phyloP scores from a whole-genome alignment of 208 protist genomes.

The Borovskyia barvae region DNA sequence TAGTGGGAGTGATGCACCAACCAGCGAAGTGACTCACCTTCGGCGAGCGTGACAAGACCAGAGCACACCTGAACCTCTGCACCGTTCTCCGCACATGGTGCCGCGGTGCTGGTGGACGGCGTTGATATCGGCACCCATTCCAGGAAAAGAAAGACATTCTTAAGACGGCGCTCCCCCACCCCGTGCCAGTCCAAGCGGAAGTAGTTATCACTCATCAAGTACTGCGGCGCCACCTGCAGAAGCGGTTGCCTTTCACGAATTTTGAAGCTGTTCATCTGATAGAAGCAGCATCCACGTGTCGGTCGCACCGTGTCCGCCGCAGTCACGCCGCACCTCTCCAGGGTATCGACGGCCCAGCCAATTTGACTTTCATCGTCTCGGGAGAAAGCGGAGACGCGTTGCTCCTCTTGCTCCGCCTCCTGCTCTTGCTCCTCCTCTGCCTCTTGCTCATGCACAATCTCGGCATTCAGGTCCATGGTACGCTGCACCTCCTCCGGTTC shows the following conservation, averaged over 20 bases:
- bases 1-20: constrained; percentile 72
- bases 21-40: constrained; percentile 89
- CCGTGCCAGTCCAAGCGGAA: constrained; percentile 87
- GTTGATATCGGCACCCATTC: constrained; percentile 75
- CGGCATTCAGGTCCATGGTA: constrained; percentile 69
- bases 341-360: constrained; percentile 67
- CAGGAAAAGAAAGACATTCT: constrained; percentile 87
- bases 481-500: constrained; percentile 29
- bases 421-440: constrained; percentile 86
- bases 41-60: constrained; percentile 78
- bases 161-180: constrained; percentile 84
- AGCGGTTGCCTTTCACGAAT: constrained; percentile 37
- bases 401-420: constrained; percentile 80
- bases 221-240: constrained; percentile 53
- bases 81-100: neutral
- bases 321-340: constrained; percentile 27
- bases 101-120: neutral
- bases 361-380: constrained; percentile 88
- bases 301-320: constrained; percentile 27
- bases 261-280: constrained; percentile 64
- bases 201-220: constrained; percentile 92
- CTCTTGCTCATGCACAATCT: constrained; percentile 88
- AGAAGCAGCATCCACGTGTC: constrained; percentile 46
- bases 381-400: constrained; percentile 65
- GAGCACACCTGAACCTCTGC: constrained; percentile 22